A percentile compares a stretch with the other conserved stretches of the same genome.
Conservation (phyloP, 177 flowering plant species). For the Vitis hybrid region DNA sequence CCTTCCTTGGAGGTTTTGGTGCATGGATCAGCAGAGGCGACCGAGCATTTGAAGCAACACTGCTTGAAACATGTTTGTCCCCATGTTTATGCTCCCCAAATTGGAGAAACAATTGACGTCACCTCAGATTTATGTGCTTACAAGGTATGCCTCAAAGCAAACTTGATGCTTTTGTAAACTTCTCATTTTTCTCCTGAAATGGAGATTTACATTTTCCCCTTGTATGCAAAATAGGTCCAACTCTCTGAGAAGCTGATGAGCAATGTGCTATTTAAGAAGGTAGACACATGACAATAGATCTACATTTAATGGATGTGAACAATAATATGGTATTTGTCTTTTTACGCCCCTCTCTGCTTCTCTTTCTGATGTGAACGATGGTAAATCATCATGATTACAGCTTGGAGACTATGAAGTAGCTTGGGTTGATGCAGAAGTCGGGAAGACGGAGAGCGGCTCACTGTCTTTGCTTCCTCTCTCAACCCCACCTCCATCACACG, state of each 20-base stretch:
- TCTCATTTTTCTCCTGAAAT: background rate
- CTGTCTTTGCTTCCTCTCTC: conserved; percentile 79
- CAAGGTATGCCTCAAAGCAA: conserved; percentile 47
- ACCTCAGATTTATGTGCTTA: conserved; percentile 97
- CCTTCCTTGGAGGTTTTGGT: conserved; percentile 68
- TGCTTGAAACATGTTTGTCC: conserved; percentile 81
- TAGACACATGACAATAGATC: conserved; percentile 11
- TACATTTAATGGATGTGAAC: too few relatives aligned
- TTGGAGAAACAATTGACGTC: conserved; percentile 90
- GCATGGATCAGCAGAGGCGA: conserved; percentile 97
- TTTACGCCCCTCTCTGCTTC: background rate
- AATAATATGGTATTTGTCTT: background rate
- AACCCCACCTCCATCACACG: conserved; percentile 69
- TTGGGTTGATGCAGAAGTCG: conserved; percentile 92
- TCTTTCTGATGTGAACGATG: background rate
- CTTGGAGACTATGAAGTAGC: conserved; percentile 95
- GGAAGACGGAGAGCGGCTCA: conserved; percentile 69
- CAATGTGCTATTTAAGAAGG: conserved; percentile 92
- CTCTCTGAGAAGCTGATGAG: conserved; percentile 97
- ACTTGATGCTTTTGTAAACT: background rate
- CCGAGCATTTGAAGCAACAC: conserved; percentile 95
- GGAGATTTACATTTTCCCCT: background rate
- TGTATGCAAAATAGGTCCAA: conserved; percentile 59
- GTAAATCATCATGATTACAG: conserved; percentile 35
- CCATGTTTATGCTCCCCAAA: conserved; percentile 91